A percentile compares a stretch with the other conserved stretches of the same genome.
phyloP scores from a whole-genome alignment of 192 early-diverging fungal species.

The Pilobolus umbonatus region DNA sequence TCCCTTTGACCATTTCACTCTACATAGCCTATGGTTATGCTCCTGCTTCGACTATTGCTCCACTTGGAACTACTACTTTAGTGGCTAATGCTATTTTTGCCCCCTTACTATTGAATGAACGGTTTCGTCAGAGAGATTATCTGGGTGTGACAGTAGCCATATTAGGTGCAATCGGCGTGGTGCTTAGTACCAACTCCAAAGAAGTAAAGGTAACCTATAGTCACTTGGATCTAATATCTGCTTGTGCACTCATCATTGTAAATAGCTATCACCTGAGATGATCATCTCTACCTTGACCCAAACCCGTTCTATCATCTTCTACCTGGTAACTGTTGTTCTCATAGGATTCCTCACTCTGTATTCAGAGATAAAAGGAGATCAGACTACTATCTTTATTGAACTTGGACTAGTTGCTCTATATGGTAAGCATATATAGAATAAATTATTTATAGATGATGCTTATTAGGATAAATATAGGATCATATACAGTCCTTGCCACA shows the following conservation, averaged over 20 bases:
- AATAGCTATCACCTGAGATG: constrained; percentile 41
- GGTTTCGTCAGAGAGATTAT: constrained; percentile 49
- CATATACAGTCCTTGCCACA: constrained; percentile 61
- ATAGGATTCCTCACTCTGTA: constrained; percentile 26
- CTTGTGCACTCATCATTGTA: not conserved
- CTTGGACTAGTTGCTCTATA: too few relatives aligned
- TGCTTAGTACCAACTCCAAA: constrained; percentile 49
- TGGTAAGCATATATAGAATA: too few relatives aligned
- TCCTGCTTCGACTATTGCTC: constrained; percentile 63
- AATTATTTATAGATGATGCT: too few relatives aligned
- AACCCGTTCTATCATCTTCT: constrained; percentile 44
- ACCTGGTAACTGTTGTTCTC: constrained; percentile 29
- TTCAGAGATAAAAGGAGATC: too few relatives aligned
- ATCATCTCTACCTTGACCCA: constrained; percentile 39
- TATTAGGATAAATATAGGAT: too few relatives aligned
- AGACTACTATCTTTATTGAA: too few relatives aligned
- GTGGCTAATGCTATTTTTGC: constrained; percentile 66
- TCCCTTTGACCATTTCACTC: constrained; percentile 13
- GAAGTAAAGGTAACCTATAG: constrained; percentile 39
- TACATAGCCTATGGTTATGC: constrained; percentile 64
- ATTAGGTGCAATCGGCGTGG: constrained; percentile 55
- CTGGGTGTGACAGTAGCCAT: constrained; percentile 57
- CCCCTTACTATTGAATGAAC: constrained; percentile 56
- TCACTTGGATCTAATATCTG: not conserved
- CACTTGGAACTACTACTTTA: constrained; percentile 61